These are phyloP conservation scores for Manihot esculenta DNA, from an alignment of 441 rosid genomes.

Conservation along the genomic window DNA sequence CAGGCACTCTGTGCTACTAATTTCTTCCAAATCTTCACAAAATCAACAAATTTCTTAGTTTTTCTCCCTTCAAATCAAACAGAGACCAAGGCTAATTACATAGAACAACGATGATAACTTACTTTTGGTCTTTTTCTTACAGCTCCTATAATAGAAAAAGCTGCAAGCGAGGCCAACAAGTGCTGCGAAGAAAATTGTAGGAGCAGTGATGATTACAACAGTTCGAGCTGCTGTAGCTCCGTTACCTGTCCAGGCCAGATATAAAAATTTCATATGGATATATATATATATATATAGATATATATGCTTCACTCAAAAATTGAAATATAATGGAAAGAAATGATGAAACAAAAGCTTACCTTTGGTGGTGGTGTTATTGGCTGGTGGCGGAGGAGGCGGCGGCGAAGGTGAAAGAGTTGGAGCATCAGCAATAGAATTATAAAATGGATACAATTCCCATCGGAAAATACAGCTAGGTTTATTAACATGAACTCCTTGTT, in stretches of 20 bases:
- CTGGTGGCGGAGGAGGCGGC: no score
- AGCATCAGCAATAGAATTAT: no score
- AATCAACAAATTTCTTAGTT: not conserved
- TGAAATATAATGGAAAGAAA: not conserved
- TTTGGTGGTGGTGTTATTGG: no score
- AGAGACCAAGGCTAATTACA: no score
- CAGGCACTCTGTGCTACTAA: not conserved
- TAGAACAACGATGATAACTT: not conserved
- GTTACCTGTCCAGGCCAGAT: not conserved
- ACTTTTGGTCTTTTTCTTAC: not conserved
- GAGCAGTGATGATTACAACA: not conserved
- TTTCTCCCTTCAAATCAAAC: no score
- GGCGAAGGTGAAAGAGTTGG: no score
- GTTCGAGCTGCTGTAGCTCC: not conserved
- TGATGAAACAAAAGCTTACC: not conserved
- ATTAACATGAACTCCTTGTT: no score
- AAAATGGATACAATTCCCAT: no score
- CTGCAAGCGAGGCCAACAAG: not conserved
- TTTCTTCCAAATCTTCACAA: constrained; percentile 2
- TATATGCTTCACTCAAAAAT: no score
- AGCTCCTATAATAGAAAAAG: not conserved
- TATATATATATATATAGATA: no score
- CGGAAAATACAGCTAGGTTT: no score
- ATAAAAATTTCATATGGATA: no score
- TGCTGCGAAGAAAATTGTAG: not conserved